Evolutionary conservation across 2,329 filamentous ascomycete species (phyloP).

Genomic region (Microcyclospora pomicola): DNA sequence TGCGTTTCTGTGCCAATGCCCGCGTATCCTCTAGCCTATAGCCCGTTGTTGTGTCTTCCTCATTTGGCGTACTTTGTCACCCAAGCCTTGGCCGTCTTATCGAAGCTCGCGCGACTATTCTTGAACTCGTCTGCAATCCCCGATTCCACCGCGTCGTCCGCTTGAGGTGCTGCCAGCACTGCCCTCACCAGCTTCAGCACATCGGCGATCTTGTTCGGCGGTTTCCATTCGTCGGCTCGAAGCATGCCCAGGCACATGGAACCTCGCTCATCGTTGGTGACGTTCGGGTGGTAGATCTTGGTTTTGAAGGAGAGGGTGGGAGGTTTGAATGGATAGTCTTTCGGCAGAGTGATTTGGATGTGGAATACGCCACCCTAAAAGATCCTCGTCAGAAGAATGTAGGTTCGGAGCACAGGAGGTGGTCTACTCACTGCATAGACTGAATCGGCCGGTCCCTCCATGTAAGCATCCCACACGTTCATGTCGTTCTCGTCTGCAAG

Average conservation of each 20-base stretch:
- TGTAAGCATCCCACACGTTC: conserved; percentile 52
- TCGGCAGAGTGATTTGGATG: conserved; percentile 57
- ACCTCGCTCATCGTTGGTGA: conserved; percentile 74
- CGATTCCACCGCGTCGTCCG: conserved; percentile 78
- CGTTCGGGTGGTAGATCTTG: conserved; percentile 91
- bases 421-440: conserved; percentile 46
- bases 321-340: conserved; percentile 81
- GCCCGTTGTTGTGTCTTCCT: neutral
- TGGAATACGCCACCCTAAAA: conserved; percentile 57
- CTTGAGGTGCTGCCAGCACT: conserved; percentile 67
- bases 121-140: conserved; percentile 76
- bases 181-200: conserved; percentile 66
- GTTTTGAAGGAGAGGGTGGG: conserved; percentile 68
- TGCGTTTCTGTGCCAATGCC: no score
- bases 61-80: conserved; percentile 54
- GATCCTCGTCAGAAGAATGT: conserved; percentile 1
- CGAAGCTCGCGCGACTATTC: conserved; percentile 52
- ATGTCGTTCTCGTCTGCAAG: conserved; percentile 51
- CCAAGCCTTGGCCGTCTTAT: conserved; percentile 62
- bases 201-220: conserved; percentile 58
- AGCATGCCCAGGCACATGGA: conserved; percentile 77
- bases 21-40: no score
- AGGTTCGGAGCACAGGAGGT: conserved; percentile 1
- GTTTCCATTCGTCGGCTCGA: conserved; percentile 84
- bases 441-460: conserved; percentile 52